Conservation (phyloP, 2,329 filamentous ascomycete species). For the Fonsecaea erecta region DNA sequence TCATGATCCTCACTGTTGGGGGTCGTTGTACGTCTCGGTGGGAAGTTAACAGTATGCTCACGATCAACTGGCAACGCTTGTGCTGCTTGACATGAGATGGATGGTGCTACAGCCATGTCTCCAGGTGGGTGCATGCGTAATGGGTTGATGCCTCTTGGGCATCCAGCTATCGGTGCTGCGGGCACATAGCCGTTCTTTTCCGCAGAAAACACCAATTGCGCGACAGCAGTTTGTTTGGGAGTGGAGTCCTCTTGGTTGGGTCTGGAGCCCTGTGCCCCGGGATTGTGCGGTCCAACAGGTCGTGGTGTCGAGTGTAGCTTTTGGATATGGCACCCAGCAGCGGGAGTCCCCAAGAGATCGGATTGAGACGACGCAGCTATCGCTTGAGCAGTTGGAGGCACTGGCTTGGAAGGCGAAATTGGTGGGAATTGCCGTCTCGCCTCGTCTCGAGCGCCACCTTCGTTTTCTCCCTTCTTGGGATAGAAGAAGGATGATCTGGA, state of each 20-base stretch:
- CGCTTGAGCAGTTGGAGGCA: slow-evolving; percentile 1
- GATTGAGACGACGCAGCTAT: slow-evolving; percentile 3
- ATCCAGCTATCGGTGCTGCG: slow-evolving; percentile 14
- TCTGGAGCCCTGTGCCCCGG: not conserved
- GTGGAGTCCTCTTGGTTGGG: not conserved
- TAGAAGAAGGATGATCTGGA: slow-evolving; percentile 29
- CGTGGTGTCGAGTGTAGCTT: not conserved
- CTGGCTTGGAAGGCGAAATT: slow-evolving; percentile 8
- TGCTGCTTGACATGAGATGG: not conserved
- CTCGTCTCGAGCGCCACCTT: slow-evolving; percentile 1
- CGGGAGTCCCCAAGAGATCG: not conserved
- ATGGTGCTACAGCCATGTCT: slow-evolving; percentile 25
- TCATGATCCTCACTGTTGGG: slow-evolving; percentile 21
- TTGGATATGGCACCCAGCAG: not conserved
- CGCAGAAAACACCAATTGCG: slow-evolving; percentile 28
- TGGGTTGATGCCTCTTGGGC: slow-evolving; percentile 30
- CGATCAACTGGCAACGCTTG: not conserved
- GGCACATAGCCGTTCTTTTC: slow-evolving; percentile 29
- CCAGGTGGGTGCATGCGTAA: slow-evolving; percentile 33
- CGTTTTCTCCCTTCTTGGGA: slow-evolving; percentile 18
- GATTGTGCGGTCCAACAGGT: not conserved
- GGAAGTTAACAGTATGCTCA: not conserved
- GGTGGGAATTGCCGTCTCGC: slow-evolving; percentile 9
- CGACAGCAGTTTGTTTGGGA: not conserved
- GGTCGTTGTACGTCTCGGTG: slow-evolving; percentile 4